Evolutionary conservation across 805 yeast species (phyloP).

Genomic region (Priceomyces fermenticarens): DNA sequence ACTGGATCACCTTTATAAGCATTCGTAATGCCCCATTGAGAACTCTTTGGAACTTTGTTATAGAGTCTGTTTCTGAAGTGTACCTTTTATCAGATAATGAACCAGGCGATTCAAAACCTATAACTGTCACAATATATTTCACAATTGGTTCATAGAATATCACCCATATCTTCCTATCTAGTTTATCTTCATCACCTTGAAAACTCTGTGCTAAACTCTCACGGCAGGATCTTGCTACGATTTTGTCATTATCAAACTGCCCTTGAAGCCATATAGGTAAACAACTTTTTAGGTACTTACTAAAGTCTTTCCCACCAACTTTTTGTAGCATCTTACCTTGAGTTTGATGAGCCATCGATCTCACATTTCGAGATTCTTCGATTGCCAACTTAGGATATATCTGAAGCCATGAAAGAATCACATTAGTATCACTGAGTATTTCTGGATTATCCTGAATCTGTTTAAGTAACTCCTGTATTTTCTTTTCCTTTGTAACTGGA

Average conservation of each 20-base stretch:
- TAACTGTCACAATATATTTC: conserved; percentile 49
- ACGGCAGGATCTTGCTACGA: conserved; percentile 51
- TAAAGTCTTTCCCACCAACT: conserved; percentile 53
- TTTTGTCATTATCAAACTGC: conserved; percentile 62
- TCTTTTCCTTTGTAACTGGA: conserved; percentile 80
- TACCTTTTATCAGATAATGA: conserved; percentile 75
- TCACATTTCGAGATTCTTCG: conserved; percentile 64
- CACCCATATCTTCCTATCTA: conserved; percentile 53
- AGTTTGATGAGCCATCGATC: conserved; percentile 60
- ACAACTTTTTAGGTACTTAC: conserved; percentile 66
- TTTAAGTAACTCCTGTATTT: conserved; percentile 49
- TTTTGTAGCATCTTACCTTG: conserved; percentile 49
- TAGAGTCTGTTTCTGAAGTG: conserved; percentile 62
- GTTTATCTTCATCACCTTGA: conserved; percentile 47
- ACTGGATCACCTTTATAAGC: conserved; percentile 31
- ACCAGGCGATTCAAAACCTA: conserved; percentile 55
- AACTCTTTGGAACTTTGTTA: conserved; percentile 59
- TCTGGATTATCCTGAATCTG: conserved; percentile 29
- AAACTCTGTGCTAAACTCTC: conserved; percentile 53
- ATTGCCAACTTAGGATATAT: conserved; percentile 75
- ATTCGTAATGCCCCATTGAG: conserved; percentile 49
- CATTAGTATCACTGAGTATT: conserved; percentile 44
- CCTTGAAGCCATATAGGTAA: conserved; percentile 77
- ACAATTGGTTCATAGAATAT: conserved; percentile 56
- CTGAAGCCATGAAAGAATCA: conserved; percentile 70